Percentiles rank a stretch among this genome's conserved stretches.
Evolutionary conservation across 345 rosid genomes (phyloP).

Genomic region (Crucihimalaya himalaica): DNA sequence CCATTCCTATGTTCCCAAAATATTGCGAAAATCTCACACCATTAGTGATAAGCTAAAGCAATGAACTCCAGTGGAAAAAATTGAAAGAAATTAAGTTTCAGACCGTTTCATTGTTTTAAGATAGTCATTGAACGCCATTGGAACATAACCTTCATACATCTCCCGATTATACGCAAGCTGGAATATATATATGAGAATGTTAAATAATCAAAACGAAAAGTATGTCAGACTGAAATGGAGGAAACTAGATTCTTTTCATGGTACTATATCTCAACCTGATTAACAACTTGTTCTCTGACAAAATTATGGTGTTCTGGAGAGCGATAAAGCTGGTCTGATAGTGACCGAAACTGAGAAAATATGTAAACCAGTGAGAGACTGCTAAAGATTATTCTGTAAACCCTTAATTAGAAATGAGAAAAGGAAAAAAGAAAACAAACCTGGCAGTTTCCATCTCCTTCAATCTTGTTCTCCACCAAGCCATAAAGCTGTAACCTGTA

Average conservation of each 20-base stretch:
- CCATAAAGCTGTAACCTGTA: constrained; percentile 64
- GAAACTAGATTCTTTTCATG: background rate
- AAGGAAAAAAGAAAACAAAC: constrained; percentile 23
- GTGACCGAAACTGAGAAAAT: constrained; percentile 67
- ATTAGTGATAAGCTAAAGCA: constrained; percentile 1
- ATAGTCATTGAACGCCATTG: constrained; percentile 67
- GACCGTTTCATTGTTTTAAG: constrained; percentile 69
- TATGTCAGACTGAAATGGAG: background rate
- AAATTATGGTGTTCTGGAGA: constrained; percentile 68
- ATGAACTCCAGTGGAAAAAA: background rate
- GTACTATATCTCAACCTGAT: constrained; percentile 54
- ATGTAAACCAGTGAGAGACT: constrained; percentile 13
- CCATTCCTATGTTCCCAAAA: constrained; percentile 37
- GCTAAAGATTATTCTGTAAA: constrained; percentile 1
- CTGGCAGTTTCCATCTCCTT: constrained; percentile 79
- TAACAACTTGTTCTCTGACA: constrained; percentile 71
- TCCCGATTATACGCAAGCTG: constrained; percentile 48
- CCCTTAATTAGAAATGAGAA: background rate
- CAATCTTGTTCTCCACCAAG: constrained; percentile 64
- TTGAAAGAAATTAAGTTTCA: constrained; percentile 2
- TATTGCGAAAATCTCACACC: background rate
- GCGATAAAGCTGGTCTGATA: constrained; percentile 88
- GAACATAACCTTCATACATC: constrained; percentile 68
- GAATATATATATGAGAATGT: constrained; percentile 8
- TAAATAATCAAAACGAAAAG: background rate